phyloP scores from a whole-genome alignment of 176 grass and related monocot species.

The Rhynchospora breviuscula region DNA sequence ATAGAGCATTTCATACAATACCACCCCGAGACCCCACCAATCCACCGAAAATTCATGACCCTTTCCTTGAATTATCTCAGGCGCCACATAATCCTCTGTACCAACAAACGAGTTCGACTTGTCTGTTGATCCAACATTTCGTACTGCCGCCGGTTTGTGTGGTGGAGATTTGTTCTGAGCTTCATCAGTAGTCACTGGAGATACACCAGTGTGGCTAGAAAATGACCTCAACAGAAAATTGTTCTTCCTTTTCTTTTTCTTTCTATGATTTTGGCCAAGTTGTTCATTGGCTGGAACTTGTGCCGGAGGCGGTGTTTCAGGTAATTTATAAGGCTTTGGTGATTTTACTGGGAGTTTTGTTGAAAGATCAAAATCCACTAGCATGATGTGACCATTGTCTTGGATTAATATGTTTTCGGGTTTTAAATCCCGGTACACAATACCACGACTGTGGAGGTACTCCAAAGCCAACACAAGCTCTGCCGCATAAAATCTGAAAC shows the following conservation, averaged over 20 bases:
- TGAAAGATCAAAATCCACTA: conserved; percentile 87
- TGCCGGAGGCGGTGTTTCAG: background rate
- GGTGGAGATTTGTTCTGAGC: background rate
- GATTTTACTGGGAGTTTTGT: conserved; percentile 34
- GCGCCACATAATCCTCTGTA: conserved; percentile 96
- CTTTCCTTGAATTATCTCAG: conserved; percentile 81
- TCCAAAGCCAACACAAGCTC: conserved; percentile 72
- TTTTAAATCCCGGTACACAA: conserved; percentile 74
- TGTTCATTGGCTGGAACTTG: background rate
- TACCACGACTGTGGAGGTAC: conserved; percentile 61
- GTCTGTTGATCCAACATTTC: conserved; percentile 31
- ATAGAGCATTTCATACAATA: conserved; percentile 98
- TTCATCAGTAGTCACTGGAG: conserved; percentile 3
- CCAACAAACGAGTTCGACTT: conserved; percentile 98
- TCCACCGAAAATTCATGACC: conserved; percentile 95
- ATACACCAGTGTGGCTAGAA: conserved; percentile 12
- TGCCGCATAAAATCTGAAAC: conserved; percentile 57
- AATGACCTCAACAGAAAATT: conserved; percentile 17
- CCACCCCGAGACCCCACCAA: conserved; percentile 88
- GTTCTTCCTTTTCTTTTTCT: conserved; percentile 11
- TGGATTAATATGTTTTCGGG: conserved; percentile 71
- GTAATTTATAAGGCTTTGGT: background rate
- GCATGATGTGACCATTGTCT: conserved; percentile 61
- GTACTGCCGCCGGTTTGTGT: conserved; percentile 41
- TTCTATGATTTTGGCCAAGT: background rate